phyloP scores from a whole-genome alignment of 306 rosid species.

The Cucumis melo region DNA sequence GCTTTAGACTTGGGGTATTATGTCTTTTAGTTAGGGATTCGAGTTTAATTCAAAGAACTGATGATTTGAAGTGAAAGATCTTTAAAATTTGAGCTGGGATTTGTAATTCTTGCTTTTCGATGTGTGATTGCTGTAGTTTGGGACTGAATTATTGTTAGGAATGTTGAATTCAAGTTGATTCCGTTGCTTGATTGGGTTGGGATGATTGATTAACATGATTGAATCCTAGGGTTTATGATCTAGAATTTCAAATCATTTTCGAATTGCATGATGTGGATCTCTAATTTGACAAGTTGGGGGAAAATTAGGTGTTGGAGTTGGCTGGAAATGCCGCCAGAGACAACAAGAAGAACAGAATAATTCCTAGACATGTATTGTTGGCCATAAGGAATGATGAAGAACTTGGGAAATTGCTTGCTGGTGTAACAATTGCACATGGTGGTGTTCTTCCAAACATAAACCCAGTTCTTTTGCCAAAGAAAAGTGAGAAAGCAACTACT shows the following conservation, averaged over 20 bases:
- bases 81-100: background rate
- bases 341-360: conserved; percentile 69
- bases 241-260: background rate
- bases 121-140: background rate
- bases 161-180: background rate
- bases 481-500: conserved; percentile 16
- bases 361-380: conserved; percentile 54
- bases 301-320: conserved; percentile 53
- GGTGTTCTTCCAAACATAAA: conserved; percentile 82
- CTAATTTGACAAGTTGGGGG: background rate
- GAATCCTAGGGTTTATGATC: background rate
- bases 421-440: conserved; percentile 76
- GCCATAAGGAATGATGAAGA: conserved; percentile 86
- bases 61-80: background rate
- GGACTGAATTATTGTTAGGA: background rate
- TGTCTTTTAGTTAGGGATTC: background rate
- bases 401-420: conserved; percentile 68
- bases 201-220: background rate
- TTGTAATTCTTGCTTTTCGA: background rate
- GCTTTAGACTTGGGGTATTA: background rate
- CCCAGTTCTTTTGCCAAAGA: conserved; percentile 71
- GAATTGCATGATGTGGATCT: background rate
- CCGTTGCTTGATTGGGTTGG: background rate
- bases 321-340: conserved; percentile 95
- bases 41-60: background rate